Evolutionary conservation across 1,284 basidiomycete genomes (phyloP).

Genomic region (Pseudozyma hubeiensis): DNA sequence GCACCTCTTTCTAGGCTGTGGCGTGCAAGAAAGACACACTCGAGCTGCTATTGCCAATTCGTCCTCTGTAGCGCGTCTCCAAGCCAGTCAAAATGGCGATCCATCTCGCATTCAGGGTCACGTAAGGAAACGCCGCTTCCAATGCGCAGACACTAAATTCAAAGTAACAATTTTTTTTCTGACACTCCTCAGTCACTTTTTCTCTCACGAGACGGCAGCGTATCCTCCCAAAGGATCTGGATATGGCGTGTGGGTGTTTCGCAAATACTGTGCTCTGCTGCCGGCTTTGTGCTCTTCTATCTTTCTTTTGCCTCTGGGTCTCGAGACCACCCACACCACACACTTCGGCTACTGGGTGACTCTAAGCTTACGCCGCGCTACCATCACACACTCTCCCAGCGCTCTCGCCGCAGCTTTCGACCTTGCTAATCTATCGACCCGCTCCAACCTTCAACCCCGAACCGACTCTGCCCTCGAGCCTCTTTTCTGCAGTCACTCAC

Average conservation of each 20-base stretch:
- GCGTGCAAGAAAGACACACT: neutral
- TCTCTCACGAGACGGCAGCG: neutral
- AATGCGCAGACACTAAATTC: neutral
- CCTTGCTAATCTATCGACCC: conserved; percentile 4
- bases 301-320: neutral
- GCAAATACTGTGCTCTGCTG: conserved; percentile 4
- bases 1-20: neutral
- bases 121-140: too few relatives aligned
- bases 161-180: conserved; percentile 1
- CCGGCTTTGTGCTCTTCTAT: conserved; percentile 2
- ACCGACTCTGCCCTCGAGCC: conserved; percentile 1
- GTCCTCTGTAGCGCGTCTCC: too few relatives aligned
- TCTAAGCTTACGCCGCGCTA: conserved; percentile 8
- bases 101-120: too few relatives aligned
- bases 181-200: neutral
- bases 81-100: too few relatives aligned
- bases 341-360: conserved; percentile 5
- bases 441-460: conserved; percentile 33
- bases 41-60: neutral
- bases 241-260: conserved; percentile 2
- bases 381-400: conserved; percentile 3
- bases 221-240: conserved; percentile 14
- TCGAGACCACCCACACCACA: neutral
- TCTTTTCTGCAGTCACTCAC: conserved; percentile 6
- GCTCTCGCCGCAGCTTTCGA: conserved; percentile 20